Base-by-base conservation (phyloP, 2,329 filamentous ascomycete genomes). In the Diaporthe velutina region DNA sequence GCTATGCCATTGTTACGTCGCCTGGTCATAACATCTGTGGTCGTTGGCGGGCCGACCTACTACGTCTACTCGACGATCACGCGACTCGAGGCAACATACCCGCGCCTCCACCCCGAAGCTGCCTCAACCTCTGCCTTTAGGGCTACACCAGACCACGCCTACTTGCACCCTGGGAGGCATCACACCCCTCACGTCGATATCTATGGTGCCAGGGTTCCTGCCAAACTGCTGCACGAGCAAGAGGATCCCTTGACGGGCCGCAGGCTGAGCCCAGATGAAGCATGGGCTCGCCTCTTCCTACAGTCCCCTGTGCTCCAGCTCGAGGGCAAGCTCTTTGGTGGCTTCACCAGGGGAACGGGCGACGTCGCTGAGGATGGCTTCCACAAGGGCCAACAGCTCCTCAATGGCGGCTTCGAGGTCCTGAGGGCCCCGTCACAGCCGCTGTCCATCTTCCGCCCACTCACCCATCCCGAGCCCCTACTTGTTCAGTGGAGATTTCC, bases 241-340 rank as follows among this genome's bases (percentile, higher is more conserved):
- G 17, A 48, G 33, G 71, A 68, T 15, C 40, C 52, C n/a, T 10
- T 5, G 7, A 54, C 48, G 10, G 71, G 71, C 38, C 60, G 28
- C 28, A 58, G 19, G 61, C 8, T 73, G 40, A 57, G 61, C 30
- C 61, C 71, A 8, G 71, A 73, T 8, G 71, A 73, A 40, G 71
- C 71, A 25, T 73, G 71, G 71, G 71, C 71, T 4, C 50, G 52
- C 5, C 8, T 70, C 60, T 73, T 73, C 71, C 15, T 73, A 13
- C 48, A 70, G 17, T 73, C 71, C n/a, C 71, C 71, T 40, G 60
- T 70, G 38, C 71, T 73, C 5, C 52, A 55, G 40, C 71, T 73
- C 40, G 71, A 73, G 71, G 71, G 38, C 12, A 73, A 40, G 61
- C 60, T 68, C 13, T 33, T 68, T n/a, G 71, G 71, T 35, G 71